Percentiles rank a stretch among this genome's conserved stretches.
These are phyloP conservation scores for Boletus bicolor DNA, from an alignment of 768 basidiomycete species.

Conservation along the genomic window DNA sequence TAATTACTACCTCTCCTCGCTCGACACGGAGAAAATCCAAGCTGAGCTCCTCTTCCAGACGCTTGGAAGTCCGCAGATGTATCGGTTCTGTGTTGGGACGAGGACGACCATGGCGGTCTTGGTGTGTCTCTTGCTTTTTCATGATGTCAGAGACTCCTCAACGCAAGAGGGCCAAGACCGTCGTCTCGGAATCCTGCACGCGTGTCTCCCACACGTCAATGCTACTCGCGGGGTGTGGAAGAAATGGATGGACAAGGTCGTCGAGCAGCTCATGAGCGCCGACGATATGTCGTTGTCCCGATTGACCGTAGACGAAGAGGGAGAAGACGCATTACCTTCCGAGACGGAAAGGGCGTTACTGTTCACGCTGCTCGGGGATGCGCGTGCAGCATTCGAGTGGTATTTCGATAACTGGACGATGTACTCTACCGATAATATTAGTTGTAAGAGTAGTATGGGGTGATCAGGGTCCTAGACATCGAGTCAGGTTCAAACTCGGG, in stretches of 20 bases:
- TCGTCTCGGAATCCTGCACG: slow-evolving; percentile 13
- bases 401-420: slow-evolving; percentile 12
- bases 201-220: slow-evolving; percentile 15
- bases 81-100: slow-evolving; percentile 15
- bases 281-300: slow-evolving; percentile 7
- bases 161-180: slow-evolving; percentile 15
- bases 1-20: slow-evolving; percentile 27
- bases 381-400: slow-evolving; percentile 20
- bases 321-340: slow-evolving; percentile 1
- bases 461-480: slow-evolving; percentile 23
- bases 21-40: slow-evolving; percentile 32
- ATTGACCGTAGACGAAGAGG: slow-evolving; percentile 1
- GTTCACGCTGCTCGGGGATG: slow-evolving; percentile 22
- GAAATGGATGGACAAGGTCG: slow-evolving; percentile 22
- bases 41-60: slow-evolving; percentile 15
- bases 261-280: slow-evolving; percentile 13
- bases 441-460: not conserved
- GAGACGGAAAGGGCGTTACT: slow-evolving; percentile 11
- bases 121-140: slow-evolving; percentile 17
- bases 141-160: slow-evolving; percentile 7
- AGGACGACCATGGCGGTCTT: slow-evolving; percentile 20
- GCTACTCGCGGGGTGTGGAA: slow-evolving; percentile 19
- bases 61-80: slow-evolving; percentile 12
- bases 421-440: not conserved
- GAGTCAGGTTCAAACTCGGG: slow-evolving; percentile 16